These are phyloP conservation scores for Gaeumannomyces sp. DNA, from an alignment of 2,329 filamentous ascomycete genomes.

Conservation along the genomic window DNA sequence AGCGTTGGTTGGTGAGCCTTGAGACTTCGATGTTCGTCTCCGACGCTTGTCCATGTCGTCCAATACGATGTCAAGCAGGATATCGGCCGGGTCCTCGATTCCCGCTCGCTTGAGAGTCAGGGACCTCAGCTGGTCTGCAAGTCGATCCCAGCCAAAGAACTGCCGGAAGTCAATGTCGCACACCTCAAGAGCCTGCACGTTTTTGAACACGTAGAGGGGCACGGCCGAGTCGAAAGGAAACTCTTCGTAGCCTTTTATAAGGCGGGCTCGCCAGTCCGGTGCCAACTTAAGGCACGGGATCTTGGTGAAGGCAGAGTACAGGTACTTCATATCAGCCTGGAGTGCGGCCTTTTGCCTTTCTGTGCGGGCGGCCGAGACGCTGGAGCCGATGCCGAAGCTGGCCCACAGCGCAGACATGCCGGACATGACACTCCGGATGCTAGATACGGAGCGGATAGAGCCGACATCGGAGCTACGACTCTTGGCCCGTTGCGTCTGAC, in stretches of 20 bases:
- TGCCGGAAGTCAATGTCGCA: slow-evolving; percentile 94
- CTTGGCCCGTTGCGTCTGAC: slow-evolving; percentile 73
- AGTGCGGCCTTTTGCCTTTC: slow-evolving; percentile 85
- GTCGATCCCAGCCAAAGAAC: slow-evolving; percentile 93
- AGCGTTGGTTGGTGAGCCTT: slow-evolving; percentile 69
- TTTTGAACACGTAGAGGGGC: slow-evolving; percentile 95
- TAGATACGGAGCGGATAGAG: slow-evolving; percentile 92
- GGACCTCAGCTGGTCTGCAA: slow-evolving; percentile 86
- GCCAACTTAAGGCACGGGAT: slow-evolving; percentile 86
- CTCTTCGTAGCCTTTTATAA: slow-evolving; percentile 92
- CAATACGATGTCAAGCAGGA: slow-evolving; percentile 86
- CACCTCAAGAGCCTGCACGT: slow-evolving; percentile 87
- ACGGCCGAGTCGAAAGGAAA: slow-evolving; percentile 98
- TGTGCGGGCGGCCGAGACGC: slow-evolving; percentile 72
- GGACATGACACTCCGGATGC: slow-evolving; percentile 94
- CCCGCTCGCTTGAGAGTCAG: slow-evolving; percentile 82
- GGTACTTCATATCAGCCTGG: slow-evolving; percentile 84
- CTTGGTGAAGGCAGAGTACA: slow-evolving; percentile 98
- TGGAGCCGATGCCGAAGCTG: slow-evolving; percentile 74
- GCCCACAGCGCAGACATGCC: slow-evolving; percentile 93
- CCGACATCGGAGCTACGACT: slow-evolving; percentile 76
- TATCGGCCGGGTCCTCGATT: slow-evolving; percentile 82
- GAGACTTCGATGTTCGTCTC: slow-evolving; percentile 78
- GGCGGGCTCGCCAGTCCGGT: slow-evolving; percentile 84
- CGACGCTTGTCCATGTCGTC: slow-evolving; percentile 94